Conservation (phyloP, 345 rosid genomes). For the Rhizophora mangle region DNA sequence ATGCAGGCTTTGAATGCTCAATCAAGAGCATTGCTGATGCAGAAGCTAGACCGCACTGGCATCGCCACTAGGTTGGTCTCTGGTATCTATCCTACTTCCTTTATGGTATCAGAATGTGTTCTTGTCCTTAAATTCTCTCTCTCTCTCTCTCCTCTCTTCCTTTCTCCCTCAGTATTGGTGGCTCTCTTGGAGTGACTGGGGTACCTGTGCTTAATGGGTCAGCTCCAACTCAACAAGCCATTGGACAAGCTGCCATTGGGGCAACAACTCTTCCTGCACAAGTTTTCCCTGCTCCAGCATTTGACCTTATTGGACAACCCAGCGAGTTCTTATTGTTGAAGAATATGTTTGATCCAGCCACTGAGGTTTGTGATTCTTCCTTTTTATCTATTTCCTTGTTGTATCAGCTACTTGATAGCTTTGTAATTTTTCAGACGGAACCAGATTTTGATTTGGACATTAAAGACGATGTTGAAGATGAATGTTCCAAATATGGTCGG, state of each 20-base stretch:
- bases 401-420: constrained; percentile 8
- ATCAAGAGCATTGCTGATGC: constrained; percentile 82
- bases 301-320: constrained; percentile 72
- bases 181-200: constrained; percentile 75
- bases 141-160: constrained; percentile 8
- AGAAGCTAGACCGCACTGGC: constrained; percentile 88
- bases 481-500: constrained; percentile 76
- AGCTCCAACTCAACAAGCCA: constrained; percentile 44
- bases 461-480: constrained; percentile 72
- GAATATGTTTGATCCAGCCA: constrained; percentile 88
- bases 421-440: constrained; percentile 55
- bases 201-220: constrained; percentile 61
- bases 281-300: constrained; percentile 43
- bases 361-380: constrained; percentile 55
- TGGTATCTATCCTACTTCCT: neutral
- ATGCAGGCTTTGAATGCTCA: constrained; percentile 84
- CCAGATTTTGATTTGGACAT: constrained; percentile 78
- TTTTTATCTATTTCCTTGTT: neutral
- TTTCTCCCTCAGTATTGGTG: constrained; percentile 47
- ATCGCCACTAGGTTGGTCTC: constrained; percentile 60
- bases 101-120: neutral
- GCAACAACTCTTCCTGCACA: constrained; percentile 50
- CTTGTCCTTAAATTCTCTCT: constrained; percentile 1
- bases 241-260: constrained; percentile 49
- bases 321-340: constrained; percentile 81